Percentiles rank a stretch among this genome's conserved stretches.
Evolutionary conservation across 371 early-diverging fungal genomes (phyloP).

Genomic region (Entomophthora muscae): DNA sequence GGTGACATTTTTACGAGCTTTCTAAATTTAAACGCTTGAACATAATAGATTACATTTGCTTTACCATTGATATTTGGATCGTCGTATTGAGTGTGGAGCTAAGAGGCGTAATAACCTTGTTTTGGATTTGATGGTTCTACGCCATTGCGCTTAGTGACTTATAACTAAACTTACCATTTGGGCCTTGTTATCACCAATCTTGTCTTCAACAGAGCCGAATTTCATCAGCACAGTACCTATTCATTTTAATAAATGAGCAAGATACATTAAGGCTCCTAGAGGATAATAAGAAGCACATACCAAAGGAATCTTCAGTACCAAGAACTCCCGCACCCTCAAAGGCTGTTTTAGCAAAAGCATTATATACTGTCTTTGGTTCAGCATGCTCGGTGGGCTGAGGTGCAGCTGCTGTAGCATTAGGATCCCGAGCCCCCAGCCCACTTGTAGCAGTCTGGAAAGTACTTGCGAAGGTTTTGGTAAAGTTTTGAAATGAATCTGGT

Average conservation of each 20-base stretch:
- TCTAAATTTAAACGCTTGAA: conserved; percentile 17
- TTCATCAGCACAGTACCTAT: conserved; percentile 62
- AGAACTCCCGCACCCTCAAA: conserved; percentile 38
- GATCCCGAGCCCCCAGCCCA: conserved; percentile 30
- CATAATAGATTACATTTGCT: background rate
- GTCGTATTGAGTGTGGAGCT: conserved; percentile 42
- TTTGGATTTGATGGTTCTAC: conserved; percentile 34
- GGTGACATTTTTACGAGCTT: conserved; percentile 64
- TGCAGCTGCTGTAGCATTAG: conserved; percentile 10
- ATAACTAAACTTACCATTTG: conserved; percentile 27
- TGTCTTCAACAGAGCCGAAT: conserved; percentile 59
- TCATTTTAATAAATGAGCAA: background rate
- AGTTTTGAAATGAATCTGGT: conserved; percentile 53
- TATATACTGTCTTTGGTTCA: conserved; percentile 42
- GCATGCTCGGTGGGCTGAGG: conserved; percentile 14
- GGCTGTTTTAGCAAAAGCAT: conserved; percentile 56
- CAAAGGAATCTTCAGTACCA: conserved; percentile 57
- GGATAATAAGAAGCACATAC: conserved; percentile 12
- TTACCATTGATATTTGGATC: conserved; percentile 53
- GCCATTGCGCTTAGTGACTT: background rate
- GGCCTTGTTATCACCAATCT: conserved; percentile 55
- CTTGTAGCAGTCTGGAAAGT: conserved; percentile 41
- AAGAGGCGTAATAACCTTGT: conserved; percentile 59
- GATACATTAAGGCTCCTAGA: background rate
- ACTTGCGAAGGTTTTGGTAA: conserved; percentile 40